Evolutionary conservation across 768 basidiomycete genomes (phyloP).

Genomic region (Phanerodontia chrysosporium): DNA sequence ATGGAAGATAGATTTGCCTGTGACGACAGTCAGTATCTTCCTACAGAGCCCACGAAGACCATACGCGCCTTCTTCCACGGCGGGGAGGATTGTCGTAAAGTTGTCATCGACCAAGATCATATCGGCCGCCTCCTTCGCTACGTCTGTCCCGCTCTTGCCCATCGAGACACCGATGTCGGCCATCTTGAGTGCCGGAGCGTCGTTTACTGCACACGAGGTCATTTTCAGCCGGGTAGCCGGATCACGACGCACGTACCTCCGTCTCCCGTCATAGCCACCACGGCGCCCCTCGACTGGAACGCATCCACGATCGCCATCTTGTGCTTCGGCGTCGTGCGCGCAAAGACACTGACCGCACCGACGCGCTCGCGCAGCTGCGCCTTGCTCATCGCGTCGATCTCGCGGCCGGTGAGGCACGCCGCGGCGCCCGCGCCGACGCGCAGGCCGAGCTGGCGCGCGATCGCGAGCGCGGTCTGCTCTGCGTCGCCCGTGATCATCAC

Average conservation of each 20-base stretch:
- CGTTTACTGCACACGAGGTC: slow-evolving; percentile 60
- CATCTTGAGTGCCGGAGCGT: slow-evolving; percentile 95
- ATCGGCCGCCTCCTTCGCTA: slow-evolving; percentile 97
- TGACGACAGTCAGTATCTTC: slow-evolving; percentile 9
- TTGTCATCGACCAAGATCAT: slow-evolving; percentile 97
- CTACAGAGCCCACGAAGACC: neutral
- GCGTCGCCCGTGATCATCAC: slow-evolving; percentile 98
- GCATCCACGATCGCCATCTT: slow-evolving; percentile 98
- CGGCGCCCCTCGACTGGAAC: slow-evolving; percentile 81
- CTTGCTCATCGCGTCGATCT: slow-evolving; percentile 80
- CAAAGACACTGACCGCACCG: slow-evolving; percentile 82
- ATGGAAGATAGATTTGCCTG: slow-evolving; percentile 96
- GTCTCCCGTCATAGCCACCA: slow-evolving; percentile 98
- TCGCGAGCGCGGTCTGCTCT: slow-evolving; percentile 84
- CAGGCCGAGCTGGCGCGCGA: slow-evolving; percentile 82
- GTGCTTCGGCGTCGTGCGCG: slow-evolving; percentile 92
- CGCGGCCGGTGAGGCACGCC: slow-evolving; percentile 43
- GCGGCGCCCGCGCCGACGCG: slow-evolving; percentile 47
- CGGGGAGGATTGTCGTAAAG: slow-evolving; percentile 90
- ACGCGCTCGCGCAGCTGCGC: slow-evolving; percentile 80
- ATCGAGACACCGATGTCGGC: slow-evolving; percentile 97
- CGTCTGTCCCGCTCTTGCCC: slow-evolving; percentile 98
- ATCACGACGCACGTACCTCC: slow-evolving; percentile 55
- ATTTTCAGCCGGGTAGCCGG: slow-evolving; percentile 3
- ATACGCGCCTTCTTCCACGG: slow-evolving; percentile 81